phyloP scores from a whole-genome alignment of 129 eudicot species.

The Scalesia atractyloides region DNA sequence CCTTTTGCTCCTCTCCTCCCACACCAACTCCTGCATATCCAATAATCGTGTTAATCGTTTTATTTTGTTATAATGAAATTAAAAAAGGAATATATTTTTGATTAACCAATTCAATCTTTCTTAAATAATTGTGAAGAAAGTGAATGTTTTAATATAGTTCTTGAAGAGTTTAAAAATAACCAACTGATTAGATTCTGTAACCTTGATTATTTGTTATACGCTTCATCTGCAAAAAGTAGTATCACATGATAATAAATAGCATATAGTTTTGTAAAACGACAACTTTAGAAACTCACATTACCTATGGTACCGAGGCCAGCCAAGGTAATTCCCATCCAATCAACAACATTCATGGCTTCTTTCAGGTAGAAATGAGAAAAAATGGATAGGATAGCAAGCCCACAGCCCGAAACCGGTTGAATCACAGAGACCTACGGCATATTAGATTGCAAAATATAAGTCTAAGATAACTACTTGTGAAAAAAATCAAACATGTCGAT shows the following conservation, averaged over 20 bases:
- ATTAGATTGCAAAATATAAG: slow-evolving; percentile 8
- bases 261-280: neutral
- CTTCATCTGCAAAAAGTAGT: slow-evolving; percentile 16
- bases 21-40: slow-evolving; percentile 88
- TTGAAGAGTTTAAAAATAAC: slow-evolving; percentile 7
- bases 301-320: slow-evolving; percentile 99
- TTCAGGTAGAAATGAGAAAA: slow-evolving; percentile 90
- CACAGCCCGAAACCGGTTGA: slow-evolving; percentile 99
- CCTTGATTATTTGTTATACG: neutral
- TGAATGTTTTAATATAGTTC: neutral
- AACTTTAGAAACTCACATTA: slow-evolving; percentile 54
- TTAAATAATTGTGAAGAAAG: slow-evolving; percentile 12
- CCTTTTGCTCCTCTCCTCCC: slow-evolving; percentile 96
- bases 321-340: slow-evolving; percentile 84
- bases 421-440: slow-evolving; percentile 77
- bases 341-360: slow-evolving; percentile 92
- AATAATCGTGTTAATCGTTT: neutral
- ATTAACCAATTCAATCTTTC: neutral
- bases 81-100: neutral
- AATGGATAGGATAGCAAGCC: slow-evolving; percentile 90
- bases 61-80: neutral
- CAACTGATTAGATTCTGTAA: slow-evolving; percentile 5
- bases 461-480: neutral
- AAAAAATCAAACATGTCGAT: neutral
- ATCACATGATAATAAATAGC: slow-evolving; percentile 19